Base-by-base conservation (phyloP, 1,139 yeast genomes). In the Zygotorulaspora mrakii region DNA sequence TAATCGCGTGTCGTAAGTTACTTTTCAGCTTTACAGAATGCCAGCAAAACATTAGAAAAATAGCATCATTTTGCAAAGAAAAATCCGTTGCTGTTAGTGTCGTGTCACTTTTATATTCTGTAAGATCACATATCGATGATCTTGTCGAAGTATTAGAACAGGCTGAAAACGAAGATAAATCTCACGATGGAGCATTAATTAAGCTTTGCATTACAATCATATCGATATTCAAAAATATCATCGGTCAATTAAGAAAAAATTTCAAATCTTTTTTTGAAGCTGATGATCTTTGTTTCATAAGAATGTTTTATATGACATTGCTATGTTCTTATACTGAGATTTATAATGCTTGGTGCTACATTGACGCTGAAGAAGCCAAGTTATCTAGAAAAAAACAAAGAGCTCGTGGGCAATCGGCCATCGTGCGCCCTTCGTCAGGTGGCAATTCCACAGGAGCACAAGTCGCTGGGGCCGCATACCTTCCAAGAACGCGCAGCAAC, bases 251-350 rank as follows among this genome's bases (percentile, higher is more conserved):
- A 20, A 68, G 74, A 40, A 74, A 71, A 8, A 71, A 75, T 51
- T 69, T 75, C 37, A 53, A 64, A 1, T 52, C 68, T 0, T 74
- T 78, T 53, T 74, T 77, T 17, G 70, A 68, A 30, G 74, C 72
- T 36, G 76, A 77, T 31, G 94, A 84, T 57, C 70, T 81, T 17
- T 76, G 85, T 49, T 82, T 80, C 52, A 70, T 85, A 5, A 69
- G 96, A 48, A 73, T 86, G 73, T 71, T 85, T 31, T 78, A 84
- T 46, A 71, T 87, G 57, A 75, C 87, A 3, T 59, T 86, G 9
- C 77, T 75, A 57, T 87, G 94, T 11, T 75, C 94, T 1, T 76
- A 86, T 47, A 74, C 78, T 43, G 97, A 89, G 60, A 65, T 88
- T 33, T 72, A 74, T 49, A 84, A 86, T 57, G 83, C 94, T 0